phyloP scores from a whole-genome alignment of 2,329 filamentous ascomycete genomes.

The Fusarium sp. region DNA sequence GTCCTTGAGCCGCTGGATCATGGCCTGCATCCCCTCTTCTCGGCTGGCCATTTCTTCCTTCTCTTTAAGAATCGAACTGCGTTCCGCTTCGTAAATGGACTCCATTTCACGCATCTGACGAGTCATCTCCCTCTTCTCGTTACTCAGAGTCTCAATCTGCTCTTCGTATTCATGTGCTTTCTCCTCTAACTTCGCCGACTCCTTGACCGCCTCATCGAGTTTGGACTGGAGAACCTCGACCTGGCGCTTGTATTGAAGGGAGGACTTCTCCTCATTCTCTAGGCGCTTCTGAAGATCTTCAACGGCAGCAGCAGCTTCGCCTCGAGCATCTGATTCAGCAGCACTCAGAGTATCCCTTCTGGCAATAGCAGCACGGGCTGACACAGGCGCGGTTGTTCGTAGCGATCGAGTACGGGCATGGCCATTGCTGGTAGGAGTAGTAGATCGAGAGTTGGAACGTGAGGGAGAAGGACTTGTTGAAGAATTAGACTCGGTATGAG shows the following conservation, averaged over 20 bases:
- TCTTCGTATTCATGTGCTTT: conserved; percentile 87
- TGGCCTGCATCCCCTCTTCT: conserved; percentile 89
- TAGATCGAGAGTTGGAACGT: conserved; percentile 54
- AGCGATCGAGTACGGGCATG: conserved; percentile 70
- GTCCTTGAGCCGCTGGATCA: conserved; percentile 93
- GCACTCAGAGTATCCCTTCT: conserved; percentile 63
- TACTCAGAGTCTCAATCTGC: conserved; percentile 80
- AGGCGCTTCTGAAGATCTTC: conserved; percentile 87
- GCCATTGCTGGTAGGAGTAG: conserved; percentile 51
- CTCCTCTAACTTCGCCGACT: conserved; percentile 89
- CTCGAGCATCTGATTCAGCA: conserved; percentile 76
- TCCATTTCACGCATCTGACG: conserved; percentile 92
- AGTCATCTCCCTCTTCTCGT: conserved; percentile 84
- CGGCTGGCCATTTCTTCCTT: conserved; percentile 86
- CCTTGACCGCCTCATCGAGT: conserved; percentile 83
- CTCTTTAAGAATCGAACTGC: conserved; percentile 86
- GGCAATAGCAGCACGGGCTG: conserved; percentile 75
- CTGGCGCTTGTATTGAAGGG: conserved; percentile 85
- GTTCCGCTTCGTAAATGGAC: conserved; percentile 89
- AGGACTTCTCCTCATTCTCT: conserved; percentile 79
- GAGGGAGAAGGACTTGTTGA: conserved; percentile 51
- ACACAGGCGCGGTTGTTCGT: conserved; percentile 72
- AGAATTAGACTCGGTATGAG: conserved; percentile 51
- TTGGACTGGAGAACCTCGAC: conserved; percentile 83
- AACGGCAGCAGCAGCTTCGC: conserved; percentile 79